Base-by-base conservation (phyloP, 768 basidiomycete genomes). In the Trametes cingulata region DNA sequence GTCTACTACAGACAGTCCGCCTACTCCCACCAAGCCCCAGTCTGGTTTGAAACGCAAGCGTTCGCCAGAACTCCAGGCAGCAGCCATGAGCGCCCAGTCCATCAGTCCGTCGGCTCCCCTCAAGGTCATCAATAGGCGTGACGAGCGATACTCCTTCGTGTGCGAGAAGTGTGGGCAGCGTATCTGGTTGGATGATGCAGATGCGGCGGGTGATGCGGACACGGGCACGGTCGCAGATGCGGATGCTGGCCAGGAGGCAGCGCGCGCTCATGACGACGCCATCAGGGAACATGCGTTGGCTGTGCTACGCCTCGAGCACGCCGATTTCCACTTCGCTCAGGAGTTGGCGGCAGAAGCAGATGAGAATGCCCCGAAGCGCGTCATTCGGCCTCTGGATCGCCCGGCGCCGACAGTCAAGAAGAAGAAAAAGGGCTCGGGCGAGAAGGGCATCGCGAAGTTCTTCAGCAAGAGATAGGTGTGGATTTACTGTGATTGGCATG, bases 261-360 rank as follows among this genome's bases (percentile, higher is more conserved):
- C 40, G 39, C 22, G 14, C 25, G 41, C 47, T 15, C 33, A 69
- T 68, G 68, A 71, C 45, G 66, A 60, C 68, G 41, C 61, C 62
- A 67, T 73, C 49, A 62, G 67, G 63, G 61, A 70, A 73, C 57
- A 68, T 68, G 66, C 77, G 19, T 65, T 87, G 37, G 75, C 72
- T 6, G 73, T 73, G 60, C 68, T 84, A 56, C 78, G 77, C 54
- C 65, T 81, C 72, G 95, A 97, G 69, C 95, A 98, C 66, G 81
- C 84, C 36, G 95, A 97, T 73, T 97, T 85, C 72, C 95, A 98
- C 72, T 85, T 93, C 65, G 95, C 95, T 1, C 80, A 86, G 67
- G 88, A 92, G 56, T 70, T 98, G 51, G 81, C 87, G 20, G 80
- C 80, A 24, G 76, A 78, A 53, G 58, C 73, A 51, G 71, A 69